Conservation (phyloP, 2,329 filamentous ascomycete species). For the Thermothelomyces thermophilus region DNA sequence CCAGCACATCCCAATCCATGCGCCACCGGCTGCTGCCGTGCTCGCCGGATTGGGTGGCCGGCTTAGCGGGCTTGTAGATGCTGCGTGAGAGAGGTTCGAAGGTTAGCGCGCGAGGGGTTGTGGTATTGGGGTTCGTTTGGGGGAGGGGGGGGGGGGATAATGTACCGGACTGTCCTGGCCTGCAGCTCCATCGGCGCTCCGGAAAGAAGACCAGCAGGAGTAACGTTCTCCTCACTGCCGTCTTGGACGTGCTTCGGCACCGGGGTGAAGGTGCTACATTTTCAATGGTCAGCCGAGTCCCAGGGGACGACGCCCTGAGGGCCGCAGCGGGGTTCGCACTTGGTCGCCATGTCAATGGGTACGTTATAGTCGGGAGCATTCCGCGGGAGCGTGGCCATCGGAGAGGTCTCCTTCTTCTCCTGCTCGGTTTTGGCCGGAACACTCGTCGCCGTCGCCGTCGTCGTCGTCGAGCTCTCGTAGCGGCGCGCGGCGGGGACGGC, state of each 20-base stretch:
- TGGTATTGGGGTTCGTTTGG: background rate
- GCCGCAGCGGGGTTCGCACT: conserved; percentile 49
- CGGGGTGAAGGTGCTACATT: conserved; percentile 73
- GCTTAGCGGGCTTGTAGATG: conserved; percentile 86
- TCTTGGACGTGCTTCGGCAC: conserved; percentile 85
- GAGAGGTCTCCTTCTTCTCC: conserved; percentile 32
- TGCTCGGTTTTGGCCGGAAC: conserved; percentile 35
- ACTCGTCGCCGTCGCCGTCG: conserved; percentile 35
- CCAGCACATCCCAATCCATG: conserved; percentile 95
- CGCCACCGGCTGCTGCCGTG: conserved; percentile 84
- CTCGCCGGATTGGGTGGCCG: conserved; percentile 90
- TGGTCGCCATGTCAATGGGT: conserved; percentile 80
- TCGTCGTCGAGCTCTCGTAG: conserved; percentile 43
- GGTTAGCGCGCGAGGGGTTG: too few relatives aligned
- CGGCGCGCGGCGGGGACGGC: conserved; percentile 43
- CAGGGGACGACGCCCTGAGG: background rate
- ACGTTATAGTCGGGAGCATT: conserved; percentile 79
- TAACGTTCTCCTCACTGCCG: conserved; percentile 73
- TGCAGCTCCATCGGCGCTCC: conserved; percentile 92
- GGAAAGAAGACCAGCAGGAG: conserved; percentile 80
- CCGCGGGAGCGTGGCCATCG: conserved; percentile 35
- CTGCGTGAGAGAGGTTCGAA: conserved; percentile 39
- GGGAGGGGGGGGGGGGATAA: background rate
- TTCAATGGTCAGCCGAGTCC: conserved; percentile 7
- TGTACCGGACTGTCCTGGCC: conserved; percentile 84